These are phyloP conservation scores for Globisporangium uncinulatum DNA, from an alignment of 352 stramenopile genomes.

Conservation along the genomic window DNA sequence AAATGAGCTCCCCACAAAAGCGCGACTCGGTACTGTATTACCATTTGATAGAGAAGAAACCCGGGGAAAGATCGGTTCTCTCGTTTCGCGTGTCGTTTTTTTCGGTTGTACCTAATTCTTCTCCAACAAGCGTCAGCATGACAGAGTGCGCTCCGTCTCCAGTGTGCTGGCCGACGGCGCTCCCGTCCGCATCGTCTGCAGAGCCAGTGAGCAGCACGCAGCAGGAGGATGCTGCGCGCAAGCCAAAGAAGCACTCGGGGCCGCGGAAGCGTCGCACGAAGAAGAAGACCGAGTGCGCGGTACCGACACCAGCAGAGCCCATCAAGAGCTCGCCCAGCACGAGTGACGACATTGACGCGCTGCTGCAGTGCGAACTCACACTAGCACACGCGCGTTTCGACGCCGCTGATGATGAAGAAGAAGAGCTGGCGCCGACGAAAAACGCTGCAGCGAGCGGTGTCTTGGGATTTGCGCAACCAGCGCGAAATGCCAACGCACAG, in stretches of 20 bases:
- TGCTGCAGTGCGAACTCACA: constrained; percentile 9
- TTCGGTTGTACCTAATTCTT: too few species aligned
- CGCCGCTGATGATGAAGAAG: background rate
- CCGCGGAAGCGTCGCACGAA: constrained; percentile 61
- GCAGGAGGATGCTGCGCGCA: constrained; percentile 4
- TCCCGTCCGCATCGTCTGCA: too few species aligned
- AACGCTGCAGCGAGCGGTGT: background rate
- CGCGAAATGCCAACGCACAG: background rate
- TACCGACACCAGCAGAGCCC: background rate
- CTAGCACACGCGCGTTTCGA: background rate
- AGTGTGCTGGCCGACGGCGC: too few species aligned
- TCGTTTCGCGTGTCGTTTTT: too few species aligned
- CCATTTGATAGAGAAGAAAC: too few species aligned
- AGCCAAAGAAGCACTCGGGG: constrained; percentile 39
- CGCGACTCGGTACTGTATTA: too few species aligned
- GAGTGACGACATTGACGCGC: constrained; percentile 7
- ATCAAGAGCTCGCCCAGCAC: background rate
- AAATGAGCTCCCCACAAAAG: too few species aligned
- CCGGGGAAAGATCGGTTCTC: too few species aligned
- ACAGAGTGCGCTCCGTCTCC: too few species aligned
- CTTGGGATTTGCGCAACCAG: background rate
- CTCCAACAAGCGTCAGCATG: too few species aligned
- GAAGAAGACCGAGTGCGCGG: constrained; percentile 26
- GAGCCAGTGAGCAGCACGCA: background rate
- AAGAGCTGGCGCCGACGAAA: background rate